Evolutionary conservation across 2,329 filamentous ascomycete genomes (phyloP), one percentile per base, ranked within the genome.

Genomic region (Capronia americana): DNA sequence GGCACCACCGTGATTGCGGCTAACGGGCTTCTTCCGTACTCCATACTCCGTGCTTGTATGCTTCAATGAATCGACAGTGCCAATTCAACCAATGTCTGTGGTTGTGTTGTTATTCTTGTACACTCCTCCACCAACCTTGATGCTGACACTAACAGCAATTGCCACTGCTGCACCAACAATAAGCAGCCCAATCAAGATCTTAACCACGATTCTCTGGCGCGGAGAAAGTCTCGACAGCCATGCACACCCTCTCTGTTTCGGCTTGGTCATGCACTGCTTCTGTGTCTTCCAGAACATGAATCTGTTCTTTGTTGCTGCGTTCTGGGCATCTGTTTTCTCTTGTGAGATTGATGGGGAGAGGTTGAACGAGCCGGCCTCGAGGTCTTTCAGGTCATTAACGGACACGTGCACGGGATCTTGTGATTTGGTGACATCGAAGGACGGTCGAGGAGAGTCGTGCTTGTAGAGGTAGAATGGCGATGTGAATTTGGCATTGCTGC

Each of bases 391-490:
- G 30, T 24, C 48, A 12, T 28, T 23, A 24, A 75, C 30, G 23
- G 41, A 69, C 59, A 68, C 70, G 30, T 62, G 46, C 20, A 50
- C 60, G 28, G 65, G 62, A 30, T 23, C 51, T 67, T 70, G 32
- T n/a, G 48, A n/a, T 67, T 68, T 66, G 70, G 66, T 54, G 28
- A 63, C 57, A 53, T 77, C 75, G 53, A 74, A 68, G 20, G 75
- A 77, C 5, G 73, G 70, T 56, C 73, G 73, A 24, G 75, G 74
- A 24, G 71, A 74, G 28, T 77, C 77, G 73, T 81, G 79, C 28
- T 75, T 76, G 68, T 75, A 75, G 68, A 81, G 80, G 69, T 82
- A 82, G 71, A 82, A 82, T 1, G 80, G 79, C 1, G 79, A 81
- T 63, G 70, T 78, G 14, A 79, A 77, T 65, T 80, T 80, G 64